These are phyloP conservation scores for Trichosporon asahii DNA, from an alignment of 1,284 basidiomycete genomes.

Conservation along the genomic window DNA sequence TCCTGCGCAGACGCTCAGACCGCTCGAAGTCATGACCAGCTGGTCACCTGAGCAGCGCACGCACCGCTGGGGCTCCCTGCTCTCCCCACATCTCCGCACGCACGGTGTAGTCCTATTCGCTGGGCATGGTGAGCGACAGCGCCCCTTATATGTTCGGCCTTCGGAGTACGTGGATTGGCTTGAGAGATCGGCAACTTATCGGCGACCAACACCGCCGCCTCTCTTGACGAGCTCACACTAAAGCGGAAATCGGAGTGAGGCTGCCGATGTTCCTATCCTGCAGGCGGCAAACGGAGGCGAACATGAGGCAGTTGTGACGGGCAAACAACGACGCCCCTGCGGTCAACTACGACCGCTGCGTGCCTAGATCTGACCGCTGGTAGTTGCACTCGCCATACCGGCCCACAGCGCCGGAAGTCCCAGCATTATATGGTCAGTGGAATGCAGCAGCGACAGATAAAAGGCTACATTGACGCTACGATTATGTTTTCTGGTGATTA, in stretches of 20 bases:
- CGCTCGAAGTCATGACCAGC: neutral
- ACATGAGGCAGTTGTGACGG: too few species aligned
- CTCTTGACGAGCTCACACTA: neutral
- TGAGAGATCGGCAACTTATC: neutral
- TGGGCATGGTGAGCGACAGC: too few species aligned
- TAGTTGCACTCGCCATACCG: too few species aligned
- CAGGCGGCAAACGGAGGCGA: too few species aligned
- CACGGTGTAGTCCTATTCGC: too few species aligned
- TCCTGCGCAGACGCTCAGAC: neutral
- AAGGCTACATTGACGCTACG: neutral
- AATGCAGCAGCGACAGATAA: neutral
- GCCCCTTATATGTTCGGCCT: too few species aligned
- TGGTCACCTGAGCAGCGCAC: neutral
- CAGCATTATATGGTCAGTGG: neutral
- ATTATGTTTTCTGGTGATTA: neutral
- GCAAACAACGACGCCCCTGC: neutral
- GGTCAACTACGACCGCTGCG: neutral
- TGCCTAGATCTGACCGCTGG: neutral
- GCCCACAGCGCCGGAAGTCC: too few species aligned
- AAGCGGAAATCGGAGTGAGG: too few species aligned
- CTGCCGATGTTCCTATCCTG: too few species aligned
- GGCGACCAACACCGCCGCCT: neutral
- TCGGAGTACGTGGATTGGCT: too few species aligned
- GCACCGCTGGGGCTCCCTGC: neutral
- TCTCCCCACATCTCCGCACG: neutral